Evolutionary conservation across 2,329 filamentous ascomycete genomes (phyloP), one percentile per base, ranked within the genome.

Genomic region (Phaeosphaeriaceae sp.): DNA sequence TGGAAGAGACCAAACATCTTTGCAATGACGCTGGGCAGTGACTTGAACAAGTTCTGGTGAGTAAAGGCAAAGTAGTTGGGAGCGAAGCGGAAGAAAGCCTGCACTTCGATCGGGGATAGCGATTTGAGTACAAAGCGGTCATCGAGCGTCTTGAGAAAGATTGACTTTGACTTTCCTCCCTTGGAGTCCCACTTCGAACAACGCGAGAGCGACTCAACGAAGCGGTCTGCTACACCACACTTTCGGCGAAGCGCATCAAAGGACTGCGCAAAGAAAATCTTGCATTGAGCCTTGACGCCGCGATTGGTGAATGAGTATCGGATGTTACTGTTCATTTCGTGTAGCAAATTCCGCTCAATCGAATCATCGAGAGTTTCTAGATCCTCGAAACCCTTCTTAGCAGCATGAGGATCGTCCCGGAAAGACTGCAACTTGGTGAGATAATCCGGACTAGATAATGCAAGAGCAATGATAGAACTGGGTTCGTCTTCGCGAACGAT

Each of bases 1-100:
- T 98, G 94, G 80, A 97, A 99, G 76, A 99, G 96, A 0, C 95
- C 95, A 53, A 99, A 87, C 95, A 99, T 99, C 81, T 99, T 99
- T 27, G 95, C 95, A 71, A 99, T 99, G 44, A 97, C 95, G 1
- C 92, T 96, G 0, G 95, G 95, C 1, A 99, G 84, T 67, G 78
- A 93, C 70, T 97, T 93, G 81, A 99, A 99, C 17, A 99, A 84
- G 7, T 93, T 93, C 74, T 98, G 92, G 13, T 93, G 92, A 89
- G 98, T 98, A 75, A 99, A 96, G 69, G 89, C 90, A 76, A 99
- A 99, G 80, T 99, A 99, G 40, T 94, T 93, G 1, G 95, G 95
- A 0, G 95, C 96, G 73, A 99, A 99, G 67, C 91, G 91, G 66
- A 98, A 85, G 78, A 99, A 99, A 0, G 95, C 93, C 40, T 92